A percentile compares a stretch with the other conserved stretches of the same genome.
Conservation (phyloP, 176 grass and related monocot species). For the Oryza punctata region DNA sequence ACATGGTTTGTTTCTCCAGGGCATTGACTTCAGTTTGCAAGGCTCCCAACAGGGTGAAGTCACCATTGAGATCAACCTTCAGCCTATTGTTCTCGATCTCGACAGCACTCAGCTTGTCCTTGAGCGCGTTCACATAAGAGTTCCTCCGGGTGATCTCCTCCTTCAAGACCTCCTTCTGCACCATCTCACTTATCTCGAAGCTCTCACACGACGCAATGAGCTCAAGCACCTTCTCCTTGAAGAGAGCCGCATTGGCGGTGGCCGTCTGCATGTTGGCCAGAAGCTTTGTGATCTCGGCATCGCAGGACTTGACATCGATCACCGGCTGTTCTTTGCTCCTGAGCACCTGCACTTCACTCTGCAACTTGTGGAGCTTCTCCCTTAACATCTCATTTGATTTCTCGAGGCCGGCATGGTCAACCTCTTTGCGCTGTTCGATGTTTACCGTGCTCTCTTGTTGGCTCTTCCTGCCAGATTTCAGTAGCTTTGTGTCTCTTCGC, state of each 20-base stretch:
- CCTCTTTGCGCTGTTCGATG: constrained; percentile 49
- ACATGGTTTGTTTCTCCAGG: constrained; percentile 68
- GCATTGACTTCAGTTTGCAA: constrained; percentile 69
- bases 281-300: constrained; percentile 64
- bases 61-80: constrained; percentile 71
- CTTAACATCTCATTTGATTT: constrained; percentile 56
- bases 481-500: constrained; percentile 50
- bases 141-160: constrained; percentile 77
- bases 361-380: constrained; percentile 51
- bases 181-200: constrained; percentile 80
- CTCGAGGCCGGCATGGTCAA: constrained; percentile 51
- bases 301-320: constrained; percentile 60
- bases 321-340: constrained; percentile 49
- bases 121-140: constrained; percentile 65
- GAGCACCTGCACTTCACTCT: constrained; percentile 48
- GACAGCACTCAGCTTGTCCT: constrained; percentile 70
- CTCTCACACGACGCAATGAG: constrained; percentile 72
- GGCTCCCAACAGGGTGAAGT: constrained; percentile 62
- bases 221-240: constrained; percentile 85
- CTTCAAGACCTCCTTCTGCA: constrained; percentile 76
- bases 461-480: constrained; percentile 56
- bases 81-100: constrained; percentile 82
- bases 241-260: constrained; percentile 69
- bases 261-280: constrained; percentile 68
- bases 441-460: constrained; percentile 41